These are phyloP conservation scores for Haplosporangium sp. DNA, from an alignment of 371 early-diverging fungal genomes.

Conservation along the genomic window DNA sequence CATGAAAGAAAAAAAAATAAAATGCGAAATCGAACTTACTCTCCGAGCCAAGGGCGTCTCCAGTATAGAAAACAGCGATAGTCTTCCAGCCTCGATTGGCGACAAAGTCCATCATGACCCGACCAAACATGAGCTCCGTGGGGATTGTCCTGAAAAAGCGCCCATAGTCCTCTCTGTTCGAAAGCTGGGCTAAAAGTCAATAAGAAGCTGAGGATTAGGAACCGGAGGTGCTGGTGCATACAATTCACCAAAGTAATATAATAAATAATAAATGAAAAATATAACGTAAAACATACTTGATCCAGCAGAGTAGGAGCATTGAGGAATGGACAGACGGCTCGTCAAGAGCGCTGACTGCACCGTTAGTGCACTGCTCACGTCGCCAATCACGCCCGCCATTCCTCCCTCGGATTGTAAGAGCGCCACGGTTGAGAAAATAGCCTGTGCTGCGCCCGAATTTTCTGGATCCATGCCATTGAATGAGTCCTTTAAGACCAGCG, in stretches of 20 bases:
- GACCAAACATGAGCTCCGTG: slow-evolving; percentile 63
- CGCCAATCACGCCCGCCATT: slow-evolving; percentile 67
- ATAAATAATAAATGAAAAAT: not conserved
- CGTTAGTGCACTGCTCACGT: slow-evolving; percentile 70
- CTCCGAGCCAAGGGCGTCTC: slow-evolving; percentile 64
- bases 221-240: too few species aligned
- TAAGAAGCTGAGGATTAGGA: too few species aligned
- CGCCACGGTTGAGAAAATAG: slow-evolving; percentile 70
- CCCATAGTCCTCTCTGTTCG: slow-evolving; percentile 66
- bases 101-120: slow-evolving; percentile 65
- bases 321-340: slow-evolving; percentile 69
- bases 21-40: slow-evolving; percentile 37
- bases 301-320: slow-evolving; percentile 70
- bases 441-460: slow-evolving; percentile 68
- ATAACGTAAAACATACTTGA: slow-evolving; percentile 56
- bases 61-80: slow-evolving; percentile 64
- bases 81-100: slow-evolving; percentile 66
- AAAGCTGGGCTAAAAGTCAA: slow-evolving; percentile 59
- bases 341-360: slow-evolving; percentile 68
- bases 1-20: not conserved
- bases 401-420: slow-evolving; percentile 62
- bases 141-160: slow-evolving; percentile 70
- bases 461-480: slow-evolving; percentile 63
- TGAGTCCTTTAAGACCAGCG: slow-evolving; percentile 70
- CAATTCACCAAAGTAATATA: not conserved